Base-by-base conservation (phyloP, 2,329 filamentous ascomycete genomes). In the Colletotrichum musae region DNA sequence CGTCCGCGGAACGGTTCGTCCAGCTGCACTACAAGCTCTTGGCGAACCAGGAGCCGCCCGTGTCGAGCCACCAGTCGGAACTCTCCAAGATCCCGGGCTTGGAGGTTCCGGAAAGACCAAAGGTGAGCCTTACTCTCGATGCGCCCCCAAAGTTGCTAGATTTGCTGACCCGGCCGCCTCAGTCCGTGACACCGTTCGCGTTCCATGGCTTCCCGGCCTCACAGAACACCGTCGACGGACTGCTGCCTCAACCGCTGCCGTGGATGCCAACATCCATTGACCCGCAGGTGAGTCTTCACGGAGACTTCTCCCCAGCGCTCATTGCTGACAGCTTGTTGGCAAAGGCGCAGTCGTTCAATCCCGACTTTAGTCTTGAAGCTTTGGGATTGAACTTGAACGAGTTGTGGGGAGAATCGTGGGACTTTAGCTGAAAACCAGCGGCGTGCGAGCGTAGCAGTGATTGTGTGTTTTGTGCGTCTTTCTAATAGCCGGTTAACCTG, bases 1-100 rank as follows among this genome's bases (percentile, higher is more conserved):
- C 85, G 5, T 87, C 87, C 3, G 87, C 88, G 1, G 87, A 90
- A 77, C 80, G 87, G 18, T 90, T 90, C 73, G 85, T 90, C 72
- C 85, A 84, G 66, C 78, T 90, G 36, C 87, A 90, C 76, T 88
- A 87, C 74, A 86, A 85, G 73, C 81, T 90, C 60, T 76, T 89
- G 24, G 85, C 86, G 4, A 86, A 87, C 67, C 87, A 89, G 74
- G 85, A 88, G 24, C 80, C 82, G 10, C 79, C 82, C 0, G 78
- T 79, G 32, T 75, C 80, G 6, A 77, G 79, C 6, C 79, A 75
- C 26, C 75, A 71, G 43, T 61, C 75, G 47, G 75, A 76, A 51
- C 66, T 73, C 3, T 61, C 73, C 52, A 68, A 73, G 48, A 69
- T 73, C 24, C 72, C 79, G 32, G 79, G 76, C 4, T 73, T 81